Base-by-base conservation (phyloP, 2,329 filamentous ascomycete species). In the Zelopaecilomyces penicillatus region DNA sequence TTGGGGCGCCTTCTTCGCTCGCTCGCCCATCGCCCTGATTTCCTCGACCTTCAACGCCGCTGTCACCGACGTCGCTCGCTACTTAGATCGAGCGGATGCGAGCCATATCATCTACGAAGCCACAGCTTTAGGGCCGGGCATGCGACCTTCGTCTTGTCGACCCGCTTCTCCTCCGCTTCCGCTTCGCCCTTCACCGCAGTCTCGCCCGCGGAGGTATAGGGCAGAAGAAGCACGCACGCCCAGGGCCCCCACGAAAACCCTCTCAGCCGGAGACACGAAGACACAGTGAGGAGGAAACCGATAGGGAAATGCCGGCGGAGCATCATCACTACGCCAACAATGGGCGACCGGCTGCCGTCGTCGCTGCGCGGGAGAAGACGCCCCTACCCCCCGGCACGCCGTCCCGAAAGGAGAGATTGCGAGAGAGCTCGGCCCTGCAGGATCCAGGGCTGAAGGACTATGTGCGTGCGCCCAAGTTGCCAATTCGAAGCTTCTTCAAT, bases 401-500 rank as follows among this genome's bases (percentile, higher is more conserved):
- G 12, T 79, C 76, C 52, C 78, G 83, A 40, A 79, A 79, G 52
- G 71, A 85, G 27, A 78, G 78, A 54, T 75, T 70, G 33, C 77
- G 82, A 52, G 79, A 84, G 54, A 77, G 68, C 44, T 67, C 68
- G 52, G 80, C 82, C 5, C 69, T 87, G 46, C 85, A 88, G 62
- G 85, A 89, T 61, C 83, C 83, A 3, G 85, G 84, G 26, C 65
- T 90, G 59, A 87, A 85, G 67, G 85, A 90, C 67, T 91, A 85
- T 62, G 83, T 86, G 75, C 57, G 80, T 80, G 49, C 65, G 33
- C 42, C 52, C 45, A 19, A 19, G 19, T 19, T 19, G 19, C 19
- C 19, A 19, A 19, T 19, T 19, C 19, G 19, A 19, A 19, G 19
- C 19, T 19, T 3, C 19, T 19, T 3, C 19, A 19, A 19, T 19